Evolutionary conservation across 345 rosid species (phyloP), one percentile per base, ranked within the genome.

Genomic region (Ceriops decandra): DNA sequence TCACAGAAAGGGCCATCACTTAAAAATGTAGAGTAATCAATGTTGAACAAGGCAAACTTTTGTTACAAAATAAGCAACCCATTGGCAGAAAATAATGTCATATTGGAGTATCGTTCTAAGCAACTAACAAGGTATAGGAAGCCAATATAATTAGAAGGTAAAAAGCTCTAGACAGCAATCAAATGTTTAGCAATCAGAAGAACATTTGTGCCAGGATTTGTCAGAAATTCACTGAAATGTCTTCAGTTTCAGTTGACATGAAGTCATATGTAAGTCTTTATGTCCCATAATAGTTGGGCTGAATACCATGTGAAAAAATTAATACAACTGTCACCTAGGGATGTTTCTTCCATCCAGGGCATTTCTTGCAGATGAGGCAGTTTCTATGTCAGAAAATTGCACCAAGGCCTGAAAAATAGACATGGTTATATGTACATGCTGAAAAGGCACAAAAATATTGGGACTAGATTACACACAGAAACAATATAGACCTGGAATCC

Each of bases 261-360:
- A 68, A 67, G 31, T 17, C 64, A 65, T 51, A 26, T 74, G 76
- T 49, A 74, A 46, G 73, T 57, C 64, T 65, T 77, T 36, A 69
- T 70, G 67, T 63, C 69, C 85, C 65, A 78, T 49, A 70, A 65
- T 78, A 82, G 84, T 77, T 67, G 72, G 85, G 82, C 86, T 56
- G 84, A 86, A 87, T 83, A 85, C 85, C 81, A 57, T 76, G 82
- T 84, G 80, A 79, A 84, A 89, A 66, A 75, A 76, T 70, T 85
- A 87, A 81, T 72, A 82, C 84, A 85, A 84, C 77, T 53, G 87
- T 90, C 88, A 95, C 99, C 99, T 95, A 81, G 99, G 98, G 74
- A 95, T 95, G 83, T 81, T 88, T 90, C 99, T 86, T 86, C 98
- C 96, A 78, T 90, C 98, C 58, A 95, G 84, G 51, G 92, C 82